Evolutionary conservation across 768 basidiomycete species (phyloP).

Genomic region (Tricholoma hemisulphureum): DNA sequence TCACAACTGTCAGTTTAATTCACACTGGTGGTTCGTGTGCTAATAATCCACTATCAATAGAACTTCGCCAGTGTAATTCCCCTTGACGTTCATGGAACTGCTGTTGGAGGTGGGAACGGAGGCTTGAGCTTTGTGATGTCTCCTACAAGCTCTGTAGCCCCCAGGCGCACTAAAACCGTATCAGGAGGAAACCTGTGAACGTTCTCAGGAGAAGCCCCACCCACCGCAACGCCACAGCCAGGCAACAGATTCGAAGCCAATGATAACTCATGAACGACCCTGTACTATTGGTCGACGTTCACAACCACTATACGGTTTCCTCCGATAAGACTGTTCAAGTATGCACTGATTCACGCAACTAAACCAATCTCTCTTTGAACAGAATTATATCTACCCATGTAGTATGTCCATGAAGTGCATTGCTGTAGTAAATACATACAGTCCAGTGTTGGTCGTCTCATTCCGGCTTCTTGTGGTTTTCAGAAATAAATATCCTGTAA

Average conservation of each 20-base stretch:
- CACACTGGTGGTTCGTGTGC: background rate
- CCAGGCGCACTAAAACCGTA: slow-evolving; percentile 10
- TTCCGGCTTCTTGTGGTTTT: too few species aligned
- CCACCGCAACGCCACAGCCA: slow-evolving; percentile 39
- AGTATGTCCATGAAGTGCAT: too few species aligned
- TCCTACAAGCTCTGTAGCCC: slow-evolving; percentile 3
- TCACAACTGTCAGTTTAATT: slow-evolving; percentile 38
- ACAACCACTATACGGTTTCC: too few species aligned
- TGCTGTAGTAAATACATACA: too few species aligned
- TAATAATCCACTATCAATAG: slow-evolving; percentile 20
- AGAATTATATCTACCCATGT: too few species aligned
- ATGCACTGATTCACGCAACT: too few species aligned
- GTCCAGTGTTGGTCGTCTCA: too few species aligned
- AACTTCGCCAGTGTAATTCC: slow-evolving; percentile 45
- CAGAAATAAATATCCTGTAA: too few species aligned
- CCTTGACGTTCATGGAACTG: slow-evolving; percentile 45
- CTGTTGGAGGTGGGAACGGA: slow-evolving; percentile 24
- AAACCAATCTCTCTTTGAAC: too few species aligned
- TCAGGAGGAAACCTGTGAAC: slow-evolving; percentile 42
- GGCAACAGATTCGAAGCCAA: slow-evolving; percentile 49
- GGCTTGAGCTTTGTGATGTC: background rate
- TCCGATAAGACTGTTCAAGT: too few species aligned
- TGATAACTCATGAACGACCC: slow-evolving; percentile 37
- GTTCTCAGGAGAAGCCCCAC: slow-evolving; percentile 47
- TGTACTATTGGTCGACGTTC: too few species aligned